Evolutionary conservation across 2,329 filamentous ascomycete species (phyloP), one percentile per base, ranked within the genome.

Genomic region (Penicillium sp.): DNA sequence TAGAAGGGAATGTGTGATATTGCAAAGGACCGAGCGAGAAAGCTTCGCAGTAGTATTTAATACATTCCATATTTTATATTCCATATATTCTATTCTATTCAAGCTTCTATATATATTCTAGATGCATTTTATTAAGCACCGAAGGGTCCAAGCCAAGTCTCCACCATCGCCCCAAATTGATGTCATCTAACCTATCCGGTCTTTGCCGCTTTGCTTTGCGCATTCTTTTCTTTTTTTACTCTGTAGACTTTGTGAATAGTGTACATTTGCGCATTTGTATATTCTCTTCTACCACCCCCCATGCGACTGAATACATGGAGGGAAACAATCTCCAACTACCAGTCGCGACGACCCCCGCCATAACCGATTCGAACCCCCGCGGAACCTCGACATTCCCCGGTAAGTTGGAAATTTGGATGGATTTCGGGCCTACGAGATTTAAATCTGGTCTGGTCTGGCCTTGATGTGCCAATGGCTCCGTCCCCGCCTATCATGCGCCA

Each of bases 1-100:
- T 19, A 2, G 36, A 53, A 91, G 88, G 91, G 92, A 38, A 96
- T 97, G 90, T 91, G 90, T 68, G 89, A 91, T 66, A 97, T 97
- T 68, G 92, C 92, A 30, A 83, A 84, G 49, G 90, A 96, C 67
- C 83, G 92, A 46, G 90, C 88, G 1, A 72, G 74, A 31, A 95
- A 91, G 73, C 72, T 90, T 37, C 68, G 22, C 22, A 22, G 22
- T 64, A 61, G 35, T 50, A 28, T 28, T 14, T 33, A 14, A 4
- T 35, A 33, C 1, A 7, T 9, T 22, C 1, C 10, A 19, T 28
- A 12, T 8, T 8, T n/a, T 26, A 17, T n/a, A n/a, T 28, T 17
- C 4, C 26, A n/a, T 26, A n/a, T 2, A n/a, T n/a, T 26, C 9
- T 41, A 17, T 31, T 5, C 6, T 5, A 28, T 8, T n/a, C n/a